Evolutionary conservation across 345 rosid genomes (phyloP).

Genomic region (Dipteronia dyeriana): DNA sequence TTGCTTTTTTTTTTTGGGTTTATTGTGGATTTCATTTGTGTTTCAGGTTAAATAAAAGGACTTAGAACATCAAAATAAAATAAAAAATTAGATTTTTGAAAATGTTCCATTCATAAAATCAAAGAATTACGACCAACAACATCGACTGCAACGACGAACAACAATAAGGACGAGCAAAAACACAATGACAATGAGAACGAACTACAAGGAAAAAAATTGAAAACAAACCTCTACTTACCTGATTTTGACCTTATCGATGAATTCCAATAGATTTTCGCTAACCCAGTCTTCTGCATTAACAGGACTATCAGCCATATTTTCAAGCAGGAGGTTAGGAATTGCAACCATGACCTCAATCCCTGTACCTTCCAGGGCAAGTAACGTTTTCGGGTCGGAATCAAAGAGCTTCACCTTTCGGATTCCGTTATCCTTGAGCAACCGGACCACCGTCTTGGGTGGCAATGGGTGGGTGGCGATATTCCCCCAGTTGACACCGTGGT

Average conservation of each 20-base stretch:
- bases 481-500: slow-evolving; percentile 87
- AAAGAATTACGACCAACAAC: no score
- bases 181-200: no score
- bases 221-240: slow-evolving; percentile 36
- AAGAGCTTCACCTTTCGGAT: slow-evolving; percentile 72
- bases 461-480: slow-evolving; percentile 61
- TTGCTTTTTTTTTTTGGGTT: no score
- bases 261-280: slow-evolving; percentile 56
- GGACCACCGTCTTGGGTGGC: slow-evolving; percentile 52
- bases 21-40: no score
- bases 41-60: no score
- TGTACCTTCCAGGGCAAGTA: slow-evolving; percentile 51
- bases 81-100: no score
- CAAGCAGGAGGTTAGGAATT: slow-evolving; percentile 67
- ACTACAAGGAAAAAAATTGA: no score
- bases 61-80: no score
- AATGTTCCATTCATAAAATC: no score
- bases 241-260: slow-evolving; percentile 57
- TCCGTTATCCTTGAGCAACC: slow-evolving; percentile 73
- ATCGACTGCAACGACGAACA: no score
- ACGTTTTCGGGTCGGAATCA: slow-evolving; percentile 62
- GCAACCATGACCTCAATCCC: slow-evolving; percentile 79
- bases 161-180: no score
- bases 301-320: slow-evolving; percentile 33
- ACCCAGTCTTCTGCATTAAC: slow-evolving; percentile 71